Base-by-base conservation (phyloP, 2,329 filamentous ascomycete genomes). In the Scorias spongiosa region DNA sequence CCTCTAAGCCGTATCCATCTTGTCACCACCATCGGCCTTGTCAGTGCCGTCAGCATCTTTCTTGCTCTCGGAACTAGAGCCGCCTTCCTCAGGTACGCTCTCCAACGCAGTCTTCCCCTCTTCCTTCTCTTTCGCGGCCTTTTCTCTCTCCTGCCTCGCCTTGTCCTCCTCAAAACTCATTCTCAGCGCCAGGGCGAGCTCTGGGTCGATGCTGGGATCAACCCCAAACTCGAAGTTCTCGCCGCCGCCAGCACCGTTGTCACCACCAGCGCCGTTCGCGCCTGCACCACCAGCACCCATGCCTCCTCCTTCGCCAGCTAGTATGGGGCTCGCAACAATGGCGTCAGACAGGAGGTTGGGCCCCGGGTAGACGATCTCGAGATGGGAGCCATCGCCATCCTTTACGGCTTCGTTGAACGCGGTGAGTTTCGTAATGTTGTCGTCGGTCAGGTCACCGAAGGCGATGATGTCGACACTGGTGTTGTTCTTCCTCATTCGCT, bases 101-200 rank as follows among this genome's bases (percentile, higher is more conserved):
- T 87, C 86, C 52, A 96, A 70, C 39, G 78, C 76, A 38, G 77
- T 77, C 68, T 88, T 89, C 53, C 78, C 77, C 43, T 83, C 75
- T 38, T 76, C 74, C 53, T 72, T 75, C 32, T 69, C 65, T 47
- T 78, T 75, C 53, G 84, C 81, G 54, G 84, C 81, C 50, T 81
- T 84, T 58, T 82, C 78, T 66, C 86, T 86, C 63, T 94, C 88
- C 65, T 93, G 81, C 56, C 91, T 74, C 48, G 88, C 88, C 69
- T 93, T 93, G 66, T 98, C 91, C 62, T 98, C 91, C 63, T 98
- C 91, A 76, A 93, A 86, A 65, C 85, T 93, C 86, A 98, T 94
- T 50, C 91, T 80, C 61, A 98, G 70, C 42, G 91, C 91, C 54
- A 98, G 76, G 17, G 91, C 91, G 58, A 98, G 70, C 64, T 98